Percentiles rank a stretch among this genome's conserved stretches.
phyloP scores from a whole-genome alignment of 2,329 filamentous ascomycete species.

The Lasiodiplodia hormozganensis region DNA sequence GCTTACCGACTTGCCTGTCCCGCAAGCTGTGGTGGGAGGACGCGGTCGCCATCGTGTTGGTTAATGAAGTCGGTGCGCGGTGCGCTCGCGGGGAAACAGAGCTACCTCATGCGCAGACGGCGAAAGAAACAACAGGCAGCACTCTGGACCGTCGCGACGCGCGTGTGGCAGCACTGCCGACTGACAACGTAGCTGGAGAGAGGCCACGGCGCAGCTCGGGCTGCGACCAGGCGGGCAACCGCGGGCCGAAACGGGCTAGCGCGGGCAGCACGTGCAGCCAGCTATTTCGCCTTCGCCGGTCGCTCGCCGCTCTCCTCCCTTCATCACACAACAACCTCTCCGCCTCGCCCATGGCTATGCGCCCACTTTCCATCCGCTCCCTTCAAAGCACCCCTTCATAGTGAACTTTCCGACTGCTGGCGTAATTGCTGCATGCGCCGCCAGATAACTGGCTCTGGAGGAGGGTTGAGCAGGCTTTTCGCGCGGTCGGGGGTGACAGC shows the following conservation, averaged over 20 bases:
- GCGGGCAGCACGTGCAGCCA: conserved; percentile 20
- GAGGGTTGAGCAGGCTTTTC: conserved; percentile 28
- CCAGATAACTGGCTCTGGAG: conserved; percentile 31
- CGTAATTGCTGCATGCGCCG: conserved; percentile 26
- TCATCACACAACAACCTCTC: conserved; percentile 33
- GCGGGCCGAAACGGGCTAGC: conserved; percentile 17
- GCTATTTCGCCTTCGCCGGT: conserved; percentile 28
- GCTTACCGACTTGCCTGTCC: conserved; percentile 74
- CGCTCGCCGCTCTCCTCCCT: conserved; percentile 33
- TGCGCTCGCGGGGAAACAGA: conserved; percentile 35
- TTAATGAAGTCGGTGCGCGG: conserved; percentile 34
- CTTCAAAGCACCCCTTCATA: conserved; percentile 34
- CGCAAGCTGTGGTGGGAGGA: conserved; percentile 64
- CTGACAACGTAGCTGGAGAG: conserved; percentile 2
- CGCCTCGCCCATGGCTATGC: conserved; percentile 28
- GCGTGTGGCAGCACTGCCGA: conserved; percentile 11
- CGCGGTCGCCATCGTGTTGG: conserved; percentile 55
- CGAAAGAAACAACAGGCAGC: not conserved
- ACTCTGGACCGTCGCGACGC: conserved; percentile 12
- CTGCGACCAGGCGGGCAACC: conserved; percentile 7
- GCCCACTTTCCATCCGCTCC: conserved; percentile 37
- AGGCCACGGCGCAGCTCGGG: conserved; percentile 27
- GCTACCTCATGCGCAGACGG: conserved; percentile 30
- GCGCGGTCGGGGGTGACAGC: conserved; percentile 26
- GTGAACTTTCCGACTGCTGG: conserved; percentile 29